Conservation (phyloP, 2,329 filamentous ascomycete genomes). For the Ascochyta rabiei region DNA sequence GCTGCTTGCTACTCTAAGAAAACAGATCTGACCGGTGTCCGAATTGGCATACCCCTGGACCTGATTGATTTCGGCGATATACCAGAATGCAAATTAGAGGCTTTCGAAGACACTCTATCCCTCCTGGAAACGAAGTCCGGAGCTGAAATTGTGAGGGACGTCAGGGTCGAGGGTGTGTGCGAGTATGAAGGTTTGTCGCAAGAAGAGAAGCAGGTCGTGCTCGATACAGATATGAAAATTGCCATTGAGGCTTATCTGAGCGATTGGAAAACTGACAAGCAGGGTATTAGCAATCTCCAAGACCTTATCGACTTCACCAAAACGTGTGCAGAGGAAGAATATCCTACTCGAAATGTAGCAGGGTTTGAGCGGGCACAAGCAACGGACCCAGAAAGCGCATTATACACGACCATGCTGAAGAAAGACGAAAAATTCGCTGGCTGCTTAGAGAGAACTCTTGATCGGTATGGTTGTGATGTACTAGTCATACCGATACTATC, state of each 20-base stretch:
- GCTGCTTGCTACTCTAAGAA: neutral
- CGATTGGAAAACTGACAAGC: slow-evolving; percentile 60
- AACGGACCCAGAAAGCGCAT: slow-evolving; percentile 54
- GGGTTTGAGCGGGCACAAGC: slow-evolving; percentile 16
- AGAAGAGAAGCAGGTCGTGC: slow-evolving; percentile 44
- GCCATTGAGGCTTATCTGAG: slow-evolving; percentile 62
- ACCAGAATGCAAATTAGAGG: neutral
- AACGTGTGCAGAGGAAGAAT: slow-evolving; percentile 58
- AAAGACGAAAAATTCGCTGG: slow-evolving; percentile 58
- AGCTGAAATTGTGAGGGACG: slow-evolving; percentile 23
- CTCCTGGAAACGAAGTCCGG: slow-evolving; percentile 10
- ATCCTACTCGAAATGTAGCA: slow-evolving; percentile 60
- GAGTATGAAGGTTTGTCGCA: slow-evolving; percentile 49
- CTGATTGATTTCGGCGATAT: neutral
- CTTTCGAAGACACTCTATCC: slow-evolving; percentile 8
- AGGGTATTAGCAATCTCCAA: slow-evolving; percentile 57
- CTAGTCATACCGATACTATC: slow-evolving; percentile 62
- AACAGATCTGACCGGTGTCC: slow-evolving; percentile 4
- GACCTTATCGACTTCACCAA: slow-evolving; percentile 62
- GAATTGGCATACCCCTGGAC: slow-evolving; percentile 13
- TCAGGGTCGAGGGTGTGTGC: slow-evolving; percentile 47
- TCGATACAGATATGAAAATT: slow-evolving; percentile 62
- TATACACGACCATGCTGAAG: slow-evolving; percentile 61
- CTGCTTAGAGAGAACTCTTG: slow-evolving; percentile 63
- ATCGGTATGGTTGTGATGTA: slow-evolving; percentile 61